phyloP scores from a whole-genome alignment of 164 flowering plant genomes.

The Vitis vinifera region ASM3070453v1 NC_081811.1:22849001-22849500 shows the following conservation, averaged over 20 bases:
- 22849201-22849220: constrained; percentile 43
- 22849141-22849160: constrained; percentile 3
- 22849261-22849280: constrained; percentile 74
- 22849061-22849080: constrained; percentile 52
- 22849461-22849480: constrained; percentile 84
- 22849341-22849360: constrained; percentile 97
- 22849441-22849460: constrained; percentile 35
- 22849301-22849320: constrained; percentile 62
- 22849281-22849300: constrained; percentile 47
- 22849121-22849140: too few species aligned
- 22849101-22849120: too few species aligned
- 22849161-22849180: constrained; percentile 11
- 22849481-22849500: constrained; percentile 61
- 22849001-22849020: too few species aligned
- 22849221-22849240: constrained; percentile 79
- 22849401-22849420: constrained; percentile 78
- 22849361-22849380: constrained; percentile 71
- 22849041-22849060: constrained; percentile 19
- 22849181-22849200: constrained; percentile 15
- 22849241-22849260: constrained; percentile 70
- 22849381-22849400: constrained; percentile 77
- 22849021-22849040: background rate
- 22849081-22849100: constrained; percentile 22
- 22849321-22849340: constrained; percentile 63
- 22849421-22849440: constrained; percentile 69